Evolutionary conservation across 225 moss, liverwort and hornwort species (phyloP).

Genomic region (Pseudoscleropodium purum): DNA sequence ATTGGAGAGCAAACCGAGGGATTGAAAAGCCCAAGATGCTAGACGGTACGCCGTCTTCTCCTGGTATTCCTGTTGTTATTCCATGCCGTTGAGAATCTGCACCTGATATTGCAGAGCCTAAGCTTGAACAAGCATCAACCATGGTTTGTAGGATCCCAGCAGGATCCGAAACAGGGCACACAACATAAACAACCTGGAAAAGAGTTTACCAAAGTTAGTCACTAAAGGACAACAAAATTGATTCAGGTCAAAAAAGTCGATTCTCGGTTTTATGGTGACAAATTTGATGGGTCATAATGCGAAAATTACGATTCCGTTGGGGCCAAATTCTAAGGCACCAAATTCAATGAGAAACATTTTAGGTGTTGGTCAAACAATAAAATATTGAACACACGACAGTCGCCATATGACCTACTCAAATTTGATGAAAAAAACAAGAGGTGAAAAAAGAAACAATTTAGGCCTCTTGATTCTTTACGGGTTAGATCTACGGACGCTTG

Average conservation of each 20-base stretch:
- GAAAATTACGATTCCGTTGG: neutral
- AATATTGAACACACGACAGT: neutral
- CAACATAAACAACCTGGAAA: slow-evolving; percentile 86
- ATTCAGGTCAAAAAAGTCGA: neutral
- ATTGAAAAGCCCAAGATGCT: slow-evolving; percentile 73
- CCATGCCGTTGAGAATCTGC: slow-evolving; percentile 39
- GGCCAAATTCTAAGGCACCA: neutral
- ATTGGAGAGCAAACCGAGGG: slow-evolving; percentile 81
- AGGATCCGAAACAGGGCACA: slow-evolving; percentile 93
- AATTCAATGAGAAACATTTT: neutral
- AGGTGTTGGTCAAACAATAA: neutral
- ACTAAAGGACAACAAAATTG: neutral
- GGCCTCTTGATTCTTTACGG: no score
- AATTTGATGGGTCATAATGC: neutral
- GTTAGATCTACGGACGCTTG: neutral
- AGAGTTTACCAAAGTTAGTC: neutral
- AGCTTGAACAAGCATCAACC: slow-evolving; percentile 75
- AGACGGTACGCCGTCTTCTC: slow-evolving; percentile 42
- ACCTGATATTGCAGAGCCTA: slow-evolving; percentile 55
- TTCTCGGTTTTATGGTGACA: neutral
- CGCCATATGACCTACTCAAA: neutral
- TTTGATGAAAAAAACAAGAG: neutral
- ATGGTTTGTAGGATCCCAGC: slow-evolving; percentile 71
- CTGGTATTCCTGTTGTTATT: neutral
- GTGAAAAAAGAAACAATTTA: neutral